These are phyloP conservation scores for Xanthoconium stramineum DNA, from an alignment of 768 basidiomycete species.

Conservation along the genomic window DNA sequence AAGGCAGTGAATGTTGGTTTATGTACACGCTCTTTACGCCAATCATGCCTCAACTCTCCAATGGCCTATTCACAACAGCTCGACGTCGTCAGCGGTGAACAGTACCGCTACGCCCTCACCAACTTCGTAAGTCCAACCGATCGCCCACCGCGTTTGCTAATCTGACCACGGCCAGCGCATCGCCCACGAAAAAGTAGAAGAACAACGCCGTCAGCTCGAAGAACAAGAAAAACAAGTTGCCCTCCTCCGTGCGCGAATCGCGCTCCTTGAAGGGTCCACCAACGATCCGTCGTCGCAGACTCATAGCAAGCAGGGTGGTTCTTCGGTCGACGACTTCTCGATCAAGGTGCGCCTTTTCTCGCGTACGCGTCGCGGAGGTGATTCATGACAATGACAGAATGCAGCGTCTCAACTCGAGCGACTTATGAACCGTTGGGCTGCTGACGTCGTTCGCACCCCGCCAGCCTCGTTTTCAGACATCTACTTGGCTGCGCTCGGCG, in stretches of 20 bases:
- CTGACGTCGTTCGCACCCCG: slow-evolving; percentile 3
- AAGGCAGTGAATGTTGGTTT: background rate
- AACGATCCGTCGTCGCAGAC: slow-evolving; percentile 35
- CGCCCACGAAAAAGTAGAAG: slow-evolving; percentile 86
- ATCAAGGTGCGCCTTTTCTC: slow-evolving; percentile 57
- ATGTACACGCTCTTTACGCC: background rate
- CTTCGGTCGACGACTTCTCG: slow-evolving; percentile 82
- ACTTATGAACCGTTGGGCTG: slow-evolving; percentile 81
- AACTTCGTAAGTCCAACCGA: slow-evolving; percentile 61
- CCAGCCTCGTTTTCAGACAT: slow-evolving; percentile 43
- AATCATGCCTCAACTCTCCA: background rate
- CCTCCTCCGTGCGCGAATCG: slow-evolving; percentile 5
- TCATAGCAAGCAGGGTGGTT: slow-evolving; percentile 42
- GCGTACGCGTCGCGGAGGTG: background rate
- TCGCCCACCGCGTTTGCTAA: background rate
- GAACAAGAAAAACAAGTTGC: slow-evolving; percentile 85
- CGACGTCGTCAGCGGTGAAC: slow-evolving; percentile 49
- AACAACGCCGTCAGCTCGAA: slow-evolving; percentile 73
- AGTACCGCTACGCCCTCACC: slow-evolving; percentile 79
- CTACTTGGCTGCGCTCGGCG: slow-evolving; percentile 56
- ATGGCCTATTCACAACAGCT: slow-evolving; percentile 15
- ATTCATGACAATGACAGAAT: slow-evolving; percentile 44
- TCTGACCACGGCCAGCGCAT: slow-evolving; percentile 45
- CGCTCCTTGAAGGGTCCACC: slow-evolving; percentile 46
- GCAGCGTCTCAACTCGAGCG: slow-evolving; percentile 80